Evolutionary conservation across 2,329 filamentous ascomycete species (phyloP), one percentile per base, ranked within the genome.

Genomic region (Teratosphaeria viscida): DNA sequence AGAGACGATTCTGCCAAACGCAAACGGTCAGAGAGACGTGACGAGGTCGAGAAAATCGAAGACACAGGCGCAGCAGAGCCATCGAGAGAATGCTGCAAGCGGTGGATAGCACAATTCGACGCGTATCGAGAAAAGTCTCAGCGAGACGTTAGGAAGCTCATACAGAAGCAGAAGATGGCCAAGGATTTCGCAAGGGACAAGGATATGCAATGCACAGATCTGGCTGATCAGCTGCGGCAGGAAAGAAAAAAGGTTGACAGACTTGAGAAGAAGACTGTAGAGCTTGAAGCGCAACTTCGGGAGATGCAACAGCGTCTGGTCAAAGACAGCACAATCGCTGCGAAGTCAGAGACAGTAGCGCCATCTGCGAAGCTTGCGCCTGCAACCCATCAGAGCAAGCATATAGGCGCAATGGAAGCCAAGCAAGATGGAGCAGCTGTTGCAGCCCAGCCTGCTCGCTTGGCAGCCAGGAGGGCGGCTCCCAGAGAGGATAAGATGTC

Each of bases 151-250:
- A 85, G 85, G 75, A 89, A 87, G 75, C 78, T 92, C 68, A 81
- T 92, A 69, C 84, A 84, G 69, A 92, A 91, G 78, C 90, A 91
- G 76, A 84, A 89, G 69, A 78, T 90, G 62, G 87, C 88, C 60
- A 92, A 89, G 74, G 86, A 85, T 59, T 92, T 87, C 69, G 89
- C 89, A 52, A 85, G 86, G 70, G 83, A 87, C 74, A 92, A 91
- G 72, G 89, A 92, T 68, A 78, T 79, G 19, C 86, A 91, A 71
- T 85, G 86, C 26, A 80, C 82, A 29, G 81, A 87, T 59, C 74
- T 92, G 56, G 79, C 81, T 26, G 82, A 84, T 61, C 82, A 84
- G 66, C 79, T 92, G 39, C 81, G 81, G 61, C 83, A 87, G 61
- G 87, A 90, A 49, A 85, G 86, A 64, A 79, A 81, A 62, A 87